Percentiles rank a stretch among this genome's conserved stretches.
Evolutionary conservation across 1,139 yeast species (phyloP).

Genomic region (Nematodospora anomalae): DNA sequence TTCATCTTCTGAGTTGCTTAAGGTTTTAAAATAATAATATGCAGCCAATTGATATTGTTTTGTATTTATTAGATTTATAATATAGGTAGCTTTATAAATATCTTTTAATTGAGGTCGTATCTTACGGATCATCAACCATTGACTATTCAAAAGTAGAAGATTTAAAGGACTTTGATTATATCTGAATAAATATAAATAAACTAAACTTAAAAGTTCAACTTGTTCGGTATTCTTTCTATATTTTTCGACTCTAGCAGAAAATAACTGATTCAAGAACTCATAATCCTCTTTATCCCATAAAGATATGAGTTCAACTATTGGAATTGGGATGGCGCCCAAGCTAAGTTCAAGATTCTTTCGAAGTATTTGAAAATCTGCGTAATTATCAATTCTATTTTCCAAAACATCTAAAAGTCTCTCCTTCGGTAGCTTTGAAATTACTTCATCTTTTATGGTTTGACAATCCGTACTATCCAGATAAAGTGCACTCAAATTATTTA

Average conservation of each 20-base stretch:
- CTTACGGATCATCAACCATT: slow-evolving; percentile 5
- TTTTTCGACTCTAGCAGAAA: not conserved
- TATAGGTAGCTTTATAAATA: slow-evolving; percentile 6
- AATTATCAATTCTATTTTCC: too few species aligned
- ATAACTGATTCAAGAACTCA: not conserved
- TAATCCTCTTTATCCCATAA: too few species aligned
- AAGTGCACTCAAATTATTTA: too few species aligned
- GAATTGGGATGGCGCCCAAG: too few species aligned
- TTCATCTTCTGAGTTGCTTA: not conserved
- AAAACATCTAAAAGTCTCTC: too few species aligned
- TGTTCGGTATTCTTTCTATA: not conserved
- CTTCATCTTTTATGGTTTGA: too few species aligned
- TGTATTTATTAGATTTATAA: slow-evolving; percentile 6
- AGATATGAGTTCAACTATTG: too few species aligned
- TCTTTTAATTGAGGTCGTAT: not conserved
- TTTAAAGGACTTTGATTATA: slow-evolving; percentile 3
- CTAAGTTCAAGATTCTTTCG: too few species aligned
- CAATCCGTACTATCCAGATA: too few species aligned
- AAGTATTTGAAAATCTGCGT: too few species aligned
- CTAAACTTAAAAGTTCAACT: not conserved
- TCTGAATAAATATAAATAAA: slow-evolving; percentile 5
- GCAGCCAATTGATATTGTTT: slow-evolving; percentile 3
- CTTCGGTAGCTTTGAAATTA: too few species aligned
- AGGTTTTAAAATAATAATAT: not conserved
- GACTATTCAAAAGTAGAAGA: slow-evolving; percentile 4